These are phyloP conservation scores for Picocystis sp. DNA, from an alignment of 163 green algal species.

Conservation along the genomic window DNA sequence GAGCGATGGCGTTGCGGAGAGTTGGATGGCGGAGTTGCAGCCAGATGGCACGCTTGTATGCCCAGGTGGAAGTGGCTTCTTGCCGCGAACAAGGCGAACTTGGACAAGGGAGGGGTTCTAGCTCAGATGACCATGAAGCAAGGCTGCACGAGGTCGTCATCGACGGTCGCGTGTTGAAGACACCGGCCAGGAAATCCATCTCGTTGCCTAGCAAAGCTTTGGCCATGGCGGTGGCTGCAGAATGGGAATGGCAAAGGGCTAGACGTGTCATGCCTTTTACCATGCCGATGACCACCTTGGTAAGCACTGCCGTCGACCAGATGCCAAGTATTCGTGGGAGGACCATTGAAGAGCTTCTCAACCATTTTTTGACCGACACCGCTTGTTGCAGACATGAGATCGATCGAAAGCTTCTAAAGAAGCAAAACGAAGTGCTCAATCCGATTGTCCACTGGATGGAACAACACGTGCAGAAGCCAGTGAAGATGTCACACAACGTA, in stretches of 20 bases:
- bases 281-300: conserved; percentile 87
- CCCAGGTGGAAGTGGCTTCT: too few species aligned
- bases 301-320: conserved; percentile 72
- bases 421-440: conserved; percentile 28
- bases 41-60: too few species aligned
- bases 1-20: too few species aligned
- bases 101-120: too few species aligned
- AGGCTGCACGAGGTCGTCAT: conserved; percentile 34
- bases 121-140: too few species aligned
- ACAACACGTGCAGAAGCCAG: conserved; percentile 26
- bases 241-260: conserved; percentile 74
- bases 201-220: conserved; percentile 42
- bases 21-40: too few species aligned
- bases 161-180: conserved; percentile 41
- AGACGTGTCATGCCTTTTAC: conserved; percentile 53
- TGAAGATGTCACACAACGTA: conserved; percentile 31
- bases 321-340: conserved; percentile 7
- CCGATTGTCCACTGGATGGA: conserved; percentile 48
- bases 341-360: not conserved
- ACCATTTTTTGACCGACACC: too few species aligned
- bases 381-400: too few species aligned
- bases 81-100: too few species aligned
- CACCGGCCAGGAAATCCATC: conserved; percentile 40
- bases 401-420: too few species aligned
- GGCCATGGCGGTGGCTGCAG: conserved; percentile 61